Percentiles rank a stretch among this genome's conserved stretches.
These are phyloP conservation scores for Spongiforma sp. DNA, from an alignment of 1,284 basidiomycete genomes.

Conservation along the genomic window DNA sequence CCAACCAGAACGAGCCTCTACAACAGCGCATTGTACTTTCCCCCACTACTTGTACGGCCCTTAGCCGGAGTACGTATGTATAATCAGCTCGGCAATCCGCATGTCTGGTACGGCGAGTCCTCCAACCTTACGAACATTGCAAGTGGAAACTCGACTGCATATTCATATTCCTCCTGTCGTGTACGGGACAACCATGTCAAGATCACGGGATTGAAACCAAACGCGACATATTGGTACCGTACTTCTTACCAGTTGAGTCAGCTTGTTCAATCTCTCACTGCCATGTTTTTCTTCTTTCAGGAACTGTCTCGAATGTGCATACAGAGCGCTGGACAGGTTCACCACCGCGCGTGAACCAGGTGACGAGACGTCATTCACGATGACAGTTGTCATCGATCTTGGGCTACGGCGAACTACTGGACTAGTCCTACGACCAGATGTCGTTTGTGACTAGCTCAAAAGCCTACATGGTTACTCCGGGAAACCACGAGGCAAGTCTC, in stretches of 20 bases:
- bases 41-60: conserved; percentile 29
- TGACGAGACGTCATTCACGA: conserved; percentile 23
- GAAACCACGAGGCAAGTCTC: conserved; percentile 26
- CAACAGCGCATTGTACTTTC: conserved; percentile 34
- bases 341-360: conserved; percentile 29
- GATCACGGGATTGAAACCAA: conserved; percentile 27
- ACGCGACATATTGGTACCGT: conserved; percentile 36
- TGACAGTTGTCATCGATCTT: conserved; percentile 34
- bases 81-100: conserved; percentile 26
- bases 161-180: conserved; percentile 28
- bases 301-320: conserved; percentile 35
- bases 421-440: conserved; percentile 35
- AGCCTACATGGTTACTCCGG: conserved; percentile 33
- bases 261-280: not conserved
- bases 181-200: conserved; percentile 37
- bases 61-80: conserved; percentile 32
- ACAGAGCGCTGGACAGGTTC: conserved; percentile 30
- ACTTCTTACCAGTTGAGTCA: conserved; percentile 31
- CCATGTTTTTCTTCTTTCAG: conserved; percentile 10
- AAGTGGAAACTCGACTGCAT: conserved; percentile 28
- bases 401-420: conserved; percentile 33
- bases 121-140: conserved; percentile 26
- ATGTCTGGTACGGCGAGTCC: conserved; percentile 34
- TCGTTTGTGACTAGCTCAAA: conserved; percentile 26
- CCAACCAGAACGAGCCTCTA: conserved; percentile 34